Percentiles rank a stretch among this genome's conserved stretches.
These are phyloP conservation scores for Eimeria tenella DNA, from an alignment of 169 alveolate genomes.

Conservation along the genomic window DNA sequence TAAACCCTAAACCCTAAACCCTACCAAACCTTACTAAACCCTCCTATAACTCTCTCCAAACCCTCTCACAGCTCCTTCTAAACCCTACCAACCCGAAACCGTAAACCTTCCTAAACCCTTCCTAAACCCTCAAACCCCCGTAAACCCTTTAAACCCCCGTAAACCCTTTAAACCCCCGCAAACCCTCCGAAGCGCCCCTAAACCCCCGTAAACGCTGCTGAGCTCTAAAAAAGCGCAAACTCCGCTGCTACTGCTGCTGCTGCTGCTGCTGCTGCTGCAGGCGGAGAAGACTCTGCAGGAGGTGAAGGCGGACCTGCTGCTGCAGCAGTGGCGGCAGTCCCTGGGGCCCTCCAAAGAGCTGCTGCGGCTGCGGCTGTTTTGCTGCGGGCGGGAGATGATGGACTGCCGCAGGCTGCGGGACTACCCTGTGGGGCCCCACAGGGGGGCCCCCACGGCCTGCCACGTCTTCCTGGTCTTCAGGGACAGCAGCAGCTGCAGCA, in stretches of 20 bases:
- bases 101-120: no score
- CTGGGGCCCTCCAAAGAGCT: conserved; percentile 4
- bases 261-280: not conserved
- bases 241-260: not conserved
- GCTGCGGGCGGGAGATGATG: conserved; percentile 21
- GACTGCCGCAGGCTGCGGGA: conserved; percentile 5
- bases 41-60: no score
- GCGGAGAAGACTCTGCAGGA: not conserved
- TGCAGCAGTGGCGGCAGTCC: conserved; percentile 5
- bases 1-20: no score
- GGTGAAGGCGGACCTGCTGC: conserved; percentile 39
- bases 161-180: not conserved
- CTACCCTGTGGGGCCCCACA: conserved; percentile 14
- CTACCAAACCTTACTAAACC: no score
- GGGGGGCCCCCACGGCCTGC: conserved; percentile 8
- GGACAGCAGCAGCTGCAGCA: not conserved
- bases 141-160: not conserved
- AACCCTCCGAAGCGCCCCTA: not conserved
- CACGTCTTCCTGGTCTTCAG: conserved; percentile 28
- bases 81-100: no score
- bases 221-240: not conserved
- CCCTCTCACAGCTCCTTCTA: no score
- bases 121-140: not conserved
- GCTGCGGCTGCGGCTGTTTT: conserved; percentile 20
- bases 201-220: not conserved